Base-by-base conservation (phyloP, 148 eudicot species). In the Amaranthus cruentus region DNA sequence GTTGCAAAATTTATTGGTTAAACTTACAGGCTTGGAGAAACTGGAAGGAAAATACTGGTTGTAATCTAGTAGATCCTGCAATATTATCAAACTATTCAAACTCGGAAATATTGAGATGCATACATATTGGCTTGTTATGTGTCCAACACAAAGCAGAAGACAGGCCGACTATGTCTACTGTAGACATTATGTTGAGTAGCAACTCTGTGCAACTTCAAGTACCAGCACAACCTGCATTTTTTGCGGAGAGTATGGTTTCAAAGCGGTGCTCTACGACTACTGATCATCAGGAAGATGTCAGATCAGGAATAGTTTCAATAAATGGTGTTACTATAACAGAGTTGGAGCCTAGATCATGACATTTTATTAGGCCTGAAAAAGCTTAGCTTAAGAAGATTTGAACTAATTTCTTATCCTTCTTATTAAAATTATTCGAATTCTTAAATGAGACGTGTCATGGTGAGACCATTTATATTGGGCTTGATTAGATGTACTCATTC, bases 51-150 rank as follows among this genome's bases (percentile, higher is more conserved):
- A 70, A 62, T 62, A 74, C 70, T 1, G 10, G 62, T 2, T 63
- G 62, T 61, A 64, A 74, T 44, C 52, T 74, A 13, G 70, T 74
- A 5, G 76, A 74, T 74, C 61, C 70, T 53, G 13, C 42, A 55
- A 42, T 74, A 47, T 6, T 0, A 7, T 15, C 38, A 9, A 18
- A 49, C 9, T 53, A 4, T 53, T 64, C 48, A 5, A 52, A 46
- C 49, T 7, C 47, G 0, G 85, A 85, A 49, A 72, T 85, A 69
- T 52, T 80, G 67, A 75, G 81, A 73, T 82, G 87, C 75, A 80
- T 85, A 9, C 87, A 85, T 13, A 80, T 85, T 14, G 87, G 83
- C 15, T 70, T 85, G 55, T 62, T 80, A 13, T 84, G 87, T 59
- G 85, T 77, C 56, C 85, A 84, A 77, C 79, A 82, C 15, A 68